Conservation (phyloP, 2,329 filamentous ascomycete genomes). For the Penicillium olsonii region DNA sequence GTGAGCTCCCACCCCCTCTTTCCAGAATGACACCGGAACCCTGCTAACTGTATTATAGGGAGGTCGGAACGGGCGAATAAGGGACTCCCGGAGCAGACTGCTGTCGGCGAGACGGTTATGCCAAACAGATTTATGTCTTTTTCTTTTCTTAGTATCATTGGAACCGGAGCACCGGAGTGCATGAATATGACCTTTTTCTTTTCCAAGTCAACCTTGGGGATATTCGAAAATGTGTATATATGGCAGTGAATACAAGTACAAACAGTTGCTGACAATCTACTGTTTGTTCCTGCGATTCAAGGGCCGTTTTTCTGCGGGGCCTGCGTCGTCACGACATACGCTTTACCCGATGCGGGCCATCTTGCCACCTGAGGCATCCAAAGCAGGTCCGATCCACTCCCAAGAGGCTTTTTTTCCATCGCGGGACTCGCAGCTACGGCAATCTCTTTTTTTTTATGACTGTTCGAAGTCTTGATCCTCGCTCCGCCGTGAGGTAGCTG, state of each 20-base stretch:
- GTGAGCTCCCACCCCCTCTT: conserved; percentile 29
- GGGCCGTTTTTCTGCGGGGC: conserved; percentile 27
- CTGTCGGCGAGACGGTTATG: conserved; percentile 13
- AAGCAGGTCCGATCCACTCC: conserved; percentile 35
- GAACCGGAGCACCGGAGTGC: conserved; percentile 16
- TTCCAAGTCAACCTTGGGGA: conserved; percentile 3
- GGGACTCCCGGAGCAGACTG: conserved; percentile 4
- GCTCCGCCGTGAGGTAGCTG: conserved; percentile 39
- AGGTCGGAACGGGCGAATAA: conserved; percentile 51
- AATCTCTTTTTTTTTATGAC: conserved; percentile 20
- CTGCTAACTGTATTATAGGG: conserved; percentile 36
- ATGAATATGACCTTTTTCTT: conserved; percentile 11
- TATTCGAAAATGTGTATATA: conserved; percentile 6
- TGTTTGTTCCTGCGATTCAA: conserved; percentile 2
- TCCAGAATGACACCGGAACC: not conserved
- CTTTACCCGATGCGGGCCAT: conserved; percentile 26
- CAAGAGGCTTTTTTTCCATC: conserved; percentile 39
- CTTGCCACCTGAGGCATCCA: conserved; percentile 28
- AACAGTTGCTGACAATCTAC: conserved; percentile 13
- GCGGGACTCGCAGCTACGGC: conserved; percentile 37
- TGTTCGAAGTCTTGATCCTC: conserved; percentile 23
- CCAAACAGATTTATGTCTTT: conserved; percentile 10
- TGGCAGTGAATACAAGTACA: conserved; percentile 5
- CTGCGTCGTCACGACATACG: conserved; percentile 13
- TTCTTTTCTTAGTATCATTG: conserved; percentile 13